Evolutionary conservation across 257 asterid species (phyloP), one percentile per base, ranked within the genome.

Genomic region (Capsicum rhomboideum): DNA sequence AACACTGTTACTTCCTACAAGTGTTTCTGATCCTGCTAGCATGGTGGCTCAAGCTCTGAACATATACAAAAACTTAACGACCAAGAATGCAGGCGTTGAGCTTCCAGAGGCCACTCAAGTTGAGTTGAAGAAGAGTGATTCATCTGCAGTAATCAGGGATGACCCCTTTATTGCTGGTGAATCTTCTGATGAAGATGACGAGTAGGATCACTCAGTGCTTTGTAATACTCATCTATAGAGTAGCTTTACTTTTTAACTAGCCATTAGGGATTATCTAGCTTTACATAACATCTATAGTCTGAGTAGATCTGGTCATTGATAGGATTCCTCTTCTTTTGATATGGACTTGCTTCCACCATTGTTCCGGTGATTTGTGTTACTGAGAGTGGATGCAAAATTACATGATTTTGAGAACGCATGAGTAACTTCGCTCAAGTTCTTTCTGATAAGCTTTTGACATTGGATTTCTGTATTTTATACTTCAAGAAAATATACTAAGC

Each of bases 1-100:
- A 6, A 95, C 99, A 4, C 67, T 95, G 72, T 83, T 94, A 78
- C 98, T 95, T 72, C 98, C 99, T 10, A 78, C 98, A 4, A 87
- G 75, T 89, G 92, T 93, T 75, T 88, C 94, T 18, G 81, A 91
- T 72, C 95, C 98, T 58, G 91, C 98, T 72, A 92, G 86, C 82
- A 92, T 92, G 94, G 91, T 92, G 86, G 92, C 91, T 69, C 97
- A 93, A 85, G 92, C 94, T 44, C 82, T 94, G 16, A 59, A 85
- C 28, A 89, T 93, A 69, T 94, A 92, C 86, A 94, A 95, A 86
- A 87, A 86, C 88, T 42, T 95, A 84, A 67, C 89, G 59, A 90
- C 84, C 83, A 85, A 92, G 42, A 78, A 53, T 50, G 64, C 88
- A 4, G 66, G 42, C 18, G 40, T 87, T 83, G 80, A 49, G 42